Evolutionary conservation across 2,329 filamentous ascomycete genomes (phyloP), one percentile per base, ranked within the genome.

Genomic region (Curvularia verruculosa): DNA sequence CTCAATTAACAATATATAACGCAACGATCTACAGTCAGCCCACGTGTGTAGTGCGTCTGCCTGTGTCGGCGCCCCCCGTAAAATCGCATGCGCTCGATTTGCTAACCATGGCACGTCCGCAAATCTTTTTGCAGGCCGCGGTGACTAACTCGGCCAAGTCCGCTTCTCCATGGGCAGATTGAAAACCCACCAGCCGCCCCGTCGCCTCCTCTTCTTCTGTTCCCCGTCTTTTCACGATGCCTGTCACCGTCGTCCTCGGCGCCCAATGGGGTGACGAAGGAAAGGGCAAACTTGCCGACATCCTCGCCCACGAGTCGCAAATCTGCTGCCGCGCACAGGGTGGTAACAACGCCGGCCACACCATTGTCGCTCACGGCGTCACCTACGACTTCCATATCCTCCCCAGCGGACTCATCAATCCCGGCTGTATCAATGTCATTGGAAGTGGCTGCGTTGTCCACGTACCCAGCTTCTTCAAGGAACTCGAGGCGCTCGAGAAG

Each of bases 371-470:
- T 65, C 75, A 79, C 59, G 78, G 79, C 50, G 65, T 80, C 65
- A 84, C 82, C 23, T 77, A 77, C 67, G 74, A 77, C 54, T 76
- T 75, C 64, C 75, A 77, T 59, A 77, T 78, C 64, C 70, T 77
- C 24, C 73, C 75, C 23, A 89, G 86, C 54, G 90, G 90, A 58
- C 83, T 93, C 59, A 82, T 93, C 64, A 90, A 89, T 72, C 87
- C 89, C 6, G 79, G 80, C 41, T 90, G 85, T 74, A 82, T 86
- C 67, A 93, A 92, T 78, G 80, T 93, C 55, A 89, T 93, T 72
- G 90, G 81, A 36, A 66, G 79, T 59, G 74, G 89, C 58, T 88
- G 87, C 47, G 88, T 90, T 58, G 86, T 91, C 64, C 85, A 91
- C 75, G 82, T 89, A 53, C 85, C 86, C 19, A 80, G 81, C 52